Base-by-base conservation (phyloP, 2,329 filamentous ascomycete species). In the Aureobasidium uvarum region DNA sequence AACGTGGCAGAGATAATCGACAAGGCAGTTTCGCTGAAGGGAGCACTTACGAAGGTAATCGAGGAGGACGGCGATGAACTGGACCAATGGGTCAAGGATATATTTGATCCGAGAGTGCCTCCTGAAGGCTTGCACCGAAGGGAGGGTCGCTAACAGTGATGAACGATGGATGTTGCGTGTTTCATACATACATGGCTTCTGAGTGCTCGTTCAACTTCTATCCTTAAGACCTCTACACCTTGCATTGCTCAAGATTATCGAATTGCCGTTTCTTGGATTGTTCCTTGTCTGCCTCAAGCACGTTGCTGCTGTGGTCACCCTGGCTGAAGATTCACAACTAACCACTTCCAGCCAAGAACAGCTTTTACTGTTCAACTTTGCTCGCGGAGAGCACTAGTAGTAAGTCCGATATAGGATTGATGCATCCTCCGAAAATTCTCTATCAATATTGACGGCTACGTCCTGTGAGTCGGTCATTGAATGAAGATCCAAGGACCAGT, bases 1-100 rank as follows among this genome's bases (percentile, higher is more conserved):
- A 75, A 72, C 52, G 72, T 75, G 11, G 70, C 72, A 20, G 73
- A 76, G 64, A 75, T 76, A 58, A 71, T 76, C 1, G 66, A 69
- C 14, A 66, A 63, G 25, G 72, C 73, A 11, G 71, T 71, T 1
- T 65, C 68, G 18, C 28, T 73, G 52, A 72, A 67, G 64, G 58
- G 64, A 13, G 59, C 45, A 14, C 33, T 71, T 31, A 48, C 67
- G 11, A 41, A 48, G 14, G 14, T 54, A 16, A 62, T 68, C 56
- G 31, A 48, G 28, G 48, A 66, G 51, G 50, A 58, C 7, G 39
- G 60, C 1, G 68, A 68, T 3, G 52, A 66, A 18, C 66, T 70
- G 33, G 68, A 71, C 41, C 67, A 69, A 14, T 75, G 73, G 73
- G 64, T 74, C 5, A 14, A 59, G 39, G 39, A 48, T 38, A 72